These are phyloP conservation scores for Diplodia scrobiculata DNA, from an alignment of 2,329 filamentous ascomycete genomes.

Conservation along the genomic window DNA sequence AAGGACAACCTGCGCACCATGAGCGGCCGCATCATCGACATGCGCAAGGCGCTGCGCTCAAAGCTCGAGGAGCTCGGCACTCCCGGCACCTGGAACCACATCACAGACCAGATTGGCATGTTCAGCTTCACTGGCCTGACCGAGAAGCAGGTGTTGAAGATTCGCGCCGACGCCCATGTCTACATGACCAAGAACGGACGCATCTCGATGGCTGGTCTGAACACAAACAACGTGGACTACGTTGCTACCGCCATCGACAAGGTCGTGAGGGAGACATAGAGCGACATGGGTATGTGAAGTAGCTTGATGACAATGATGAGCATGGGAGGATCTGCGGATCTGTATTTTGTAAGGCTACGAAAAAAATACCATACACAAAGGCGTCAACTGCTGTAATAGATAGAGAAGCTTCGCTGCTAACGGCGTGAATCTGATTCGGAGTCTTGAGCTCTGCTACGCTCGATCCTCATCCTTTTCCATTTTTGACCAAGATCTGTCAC, in stretches of 20 bases:
- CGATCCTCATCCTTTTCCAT: background rate
- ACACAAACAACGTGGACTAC: conserved; percentile 88
- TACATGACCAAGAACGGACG: conserved; percentile 98
- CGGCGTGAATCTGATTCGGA: background rate
- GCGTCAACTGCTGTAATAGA: conserved; percentile 10
- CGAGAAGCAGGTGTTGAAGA: conserved; percentile 70
- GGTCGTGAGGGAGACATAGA: conserved; percentile 64
- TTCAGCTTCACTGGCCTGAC: conserved; percentile 88
- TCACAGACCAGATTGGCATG: conserved; percentile 99
- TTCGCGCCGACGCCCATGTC: conserved; percentile 71
- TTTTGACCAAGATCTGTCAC: no score
- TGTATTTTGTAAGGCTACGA: background rate
- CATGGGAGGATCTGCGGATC: background rate
- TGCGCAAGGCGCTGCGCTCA: conserved; percentile 75
- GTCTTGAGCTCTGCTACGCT: background rate
- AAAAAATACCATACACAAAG: background rate
- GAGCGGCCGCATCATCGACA: conserved; percentile 91
- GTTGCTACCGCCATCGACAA: conserved; percentile 87
- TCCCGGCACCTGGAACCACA: conserved; percentile 92
- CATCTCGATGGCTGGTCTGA: conserved; percentile 97
- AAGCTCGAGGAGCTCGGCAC: conserved; percentile 84
- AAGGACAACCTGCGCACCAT: conserved; percentile 88
- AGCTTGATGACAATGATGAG: background rate
- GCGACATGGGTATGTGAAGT: conserved; percentile 26
- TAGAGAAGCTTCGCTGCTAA: background rate